Evolutionary conservation across 2,329 filamentous ascomycete genomes (phyloP), one percentile per base, ranked within the genome.

Genomic region (Neopestalotiopsis sp.): DNA sequence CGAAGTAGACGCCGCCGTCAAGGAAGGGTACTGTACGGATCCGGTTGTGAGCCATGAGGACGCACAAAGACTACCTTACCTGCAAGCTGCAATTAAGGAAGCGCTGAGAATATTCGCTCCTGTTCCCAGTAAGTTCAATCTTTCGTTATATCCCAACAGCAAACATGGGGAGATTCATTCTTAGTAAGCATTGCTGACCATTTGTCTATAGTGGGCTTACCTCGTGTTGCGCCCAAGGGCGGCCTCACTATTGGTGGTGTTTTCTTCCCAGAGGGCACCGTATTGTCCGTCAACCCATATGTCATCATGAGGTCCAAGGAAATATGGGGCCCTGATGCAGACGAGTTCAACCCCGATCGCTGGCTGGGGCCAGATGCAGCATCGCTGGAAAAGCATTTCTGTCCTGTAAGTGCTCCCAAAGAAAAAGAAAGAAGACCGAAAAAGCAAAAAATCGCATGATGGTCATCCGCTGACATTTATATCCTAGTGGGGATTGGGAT

Each of bases 281-380:
- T 49, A 9, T 24, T 59, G 14, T 65, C 61, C 5, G 40, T 65
- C 52, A 65, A 65, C 28, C 67, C 66, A 6, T 49, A 60, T 20
- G 67, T 68, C 4, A 32, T 68, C 30, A 42, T 52, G 30, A 59
- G 42, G 17, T 59, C 49, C 12, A 59, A 68, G 14, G 40, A 38
- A 7, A 13, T 61, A 4, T 69, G 62, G 38, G 42, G 63, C 10
- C 42, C 62, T 3, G 52, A 66, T 32, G 63, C 62, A 2, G 56
- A 20, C 34, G 14, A 56, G 32, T 69, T 66, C 52, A 69, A 69
- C 14, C 62, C 63, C 4, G 67, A 66, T 20, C 38, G 67, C 28
- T 69, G 63, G 67, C 38, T 66, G n/a, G 62, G 17, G 7, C 30
- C 40, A 17, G 60, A 68, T 24, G 57, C 67, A 4, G 40, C 60